phyloP scores from a whole-genome alignment of 2,329 filamentous ascomycete species.

The Basipetospora chlamydospora region DNA sequence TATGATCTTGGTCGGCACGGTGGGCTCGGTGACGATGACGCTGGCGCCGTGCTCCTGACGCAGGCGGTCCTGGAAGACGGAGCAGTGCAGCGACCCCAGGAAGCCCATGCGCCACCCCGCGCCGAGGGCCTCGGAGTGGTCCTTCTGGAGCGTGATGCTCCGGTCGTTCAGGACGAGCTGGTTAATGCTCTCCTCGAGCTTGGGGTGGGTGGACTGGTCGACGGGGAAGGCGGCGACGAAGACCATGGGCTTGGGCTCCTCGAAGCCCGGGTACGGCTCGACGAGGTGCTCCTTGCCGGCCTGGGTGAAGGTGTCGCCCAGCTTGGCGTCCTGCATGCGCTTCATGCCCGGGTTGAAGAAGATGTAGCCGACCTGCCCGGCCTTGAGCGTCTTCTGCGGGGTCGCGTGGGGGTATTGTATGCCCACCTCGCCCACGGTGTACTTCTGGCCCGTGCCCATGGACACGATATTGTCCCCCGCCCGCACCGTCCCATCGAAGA shows the following conservation, averaged over 20 bases:
- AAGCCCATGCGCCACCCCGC: constrained; percentile 92
- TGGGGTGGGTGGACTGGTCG: constrained; percentile 73
- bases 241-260: constrained; percentile 97
- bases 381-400: constrained; percentile 63
- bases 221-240: constrained; percentile 95
- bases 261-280: constrained; percentile 76
- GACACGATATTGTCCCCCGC: constrained; percentile 79
- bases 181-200: constrained; percentile 84
- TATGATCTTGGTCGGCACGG: constrained; percentile 77
- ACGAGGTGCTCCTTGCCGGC: constrained; percentile 64
- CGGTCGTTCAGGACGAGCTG: constrained; percentile 91
- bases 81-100: constrained; percentile 91
- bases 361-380: constrained; percentile 91
- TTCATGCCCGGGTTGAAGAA: constrained; percentile 99
- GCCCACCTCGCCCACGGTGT: constrained; percentile 88
- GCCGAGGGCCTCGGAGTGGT: constrained; percentile 84
- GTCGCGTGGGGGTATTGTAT: constrained; percentile 89
- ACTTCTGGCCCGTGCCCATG: constrained; percentile 76
- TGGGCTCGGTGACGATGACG: constrained; percentile 93
- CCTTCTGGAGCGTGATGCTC: constrained; percentile 85
- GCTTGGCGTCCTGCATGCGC: constrained; percentile 83
- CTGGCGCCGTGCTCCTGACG: constrained; percentile 87
- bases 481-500: constrained; percentile 77
- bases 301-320: constrained; percentile 87
- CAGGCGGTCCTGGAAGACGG: constrained; percentile 93